phyloP scores from a whole-genome alignment of 805 yeast genomes.

The Barnettozyma populi region DNA sequence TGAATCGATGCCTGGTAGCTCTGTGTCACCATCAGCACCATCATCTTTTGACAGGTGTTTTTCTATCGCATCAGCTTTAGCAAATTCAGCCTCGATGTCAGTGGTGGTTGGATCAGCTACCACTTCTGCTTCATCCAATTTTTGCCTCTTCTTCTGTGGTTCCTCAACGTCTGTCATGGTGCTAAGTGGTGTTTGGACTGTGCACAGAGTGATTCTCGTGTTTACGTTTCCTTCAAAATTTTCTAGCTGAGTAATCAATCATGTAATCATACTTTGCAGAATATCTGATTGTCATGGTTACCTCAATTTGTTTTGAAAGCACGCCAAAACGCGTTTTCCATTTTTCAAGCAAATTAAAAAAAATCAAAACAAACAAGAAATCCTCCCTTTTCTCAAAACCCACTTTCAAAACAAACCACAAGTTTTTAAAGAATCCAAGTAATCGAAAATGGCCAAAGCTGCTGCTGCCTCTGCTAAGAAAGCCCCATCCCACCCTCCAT shows the following conservation, averaged over 20 bases:
- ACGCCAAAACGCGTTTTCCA: slow-evolving; percentile 1
- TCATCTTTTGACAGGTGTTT: background rate
- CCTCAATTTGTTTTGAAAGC: background rate
- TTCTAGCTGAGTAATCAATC: background rate
- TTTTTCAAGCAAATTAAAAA: background rate
- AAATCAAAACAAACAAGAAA: background rate
- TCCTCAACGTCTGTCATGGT: background rate
- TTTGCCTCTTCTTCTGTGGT: slow-evolving; percentile 1
- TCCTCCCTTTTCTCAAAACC: slow-evolving; percentile 6
- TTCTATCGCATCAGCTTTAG: background rate
- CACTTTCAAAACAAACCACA: slow-evolving; percentile 4
- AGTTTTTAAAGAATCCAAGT: background rate
- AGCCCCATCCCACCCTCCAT: slow-evolving; percentile 24
- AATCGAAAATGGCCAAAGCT: slow-evolving; percentile 20
- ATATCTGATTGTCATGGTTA: slow-evolving; percentile 1
- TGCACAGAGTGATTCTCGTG: no score
- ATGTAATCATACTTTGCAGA: background rate
- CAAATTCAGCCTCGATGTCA: background rate
- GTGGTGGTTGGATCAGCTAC: background rate
- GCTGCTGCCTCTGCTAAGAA: slow-evolving; percentile 21
- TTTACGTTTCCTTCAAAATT: background rate
- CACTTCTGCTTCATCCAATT: background rate
- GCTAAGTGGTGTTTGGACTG: no score
- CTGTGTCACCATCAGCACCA: background rate
- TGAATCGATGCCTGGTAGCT: background rate